Conservation (phyloP, 2,329 filamentous ascomycete species). For the Fusarium aywerte region DNA sequence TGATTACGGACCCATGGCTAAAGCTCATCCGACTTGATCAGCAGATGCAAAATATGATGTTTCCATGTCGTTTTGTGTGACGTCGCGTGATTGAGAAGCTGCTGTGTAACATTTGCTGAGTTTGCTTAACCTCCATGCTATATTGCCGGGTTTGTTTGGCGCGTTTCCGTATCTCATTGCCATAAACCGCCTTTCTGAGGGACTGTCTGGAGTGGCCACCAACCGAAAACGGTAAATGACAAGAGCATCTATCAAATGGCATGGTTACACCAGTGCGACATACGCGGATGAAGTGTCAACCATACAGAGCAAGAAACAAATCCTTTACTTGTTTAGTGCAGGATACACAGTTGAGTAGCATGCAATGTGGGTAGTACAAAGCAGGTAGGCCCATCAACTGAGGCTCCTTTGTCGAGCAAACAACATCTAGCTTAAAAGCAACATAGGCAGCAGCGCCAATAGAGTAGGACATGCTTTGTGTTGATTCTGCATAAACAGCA, state of each 20-base stretch:
- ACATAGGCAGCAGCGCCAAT: constrained; percentile 4
- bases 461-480: background rate
- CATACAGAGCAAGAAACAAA: background rate
- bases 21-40: constrained; percentile 11
- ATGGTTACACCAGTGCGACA: constrained; percentile 31
- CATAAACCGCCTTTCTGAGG: constrained; percentile 6
- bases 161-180: background rate
- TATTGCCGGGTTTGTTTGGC: background rate
- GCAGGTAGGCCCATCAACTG: background rate
- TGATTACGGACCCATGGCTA: background rate
- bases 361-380: constrained; percentile 18
- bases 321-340: background rate
- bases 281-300: background rate
- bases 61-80: constrained; percentile 10
- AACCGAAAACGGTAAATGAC: background rate
- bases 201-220: background rate
- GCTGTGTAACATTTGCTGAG: constrained; percentile 24
- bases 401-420: background rate
- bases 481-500: constrained; percentile 3
- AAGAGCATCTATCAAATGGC: background rate
- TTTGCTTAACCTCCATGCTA: constrained; percentile 13
- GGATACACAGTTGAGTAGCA: constrained; percentile 11
- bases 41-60: constrained; percentile 13
- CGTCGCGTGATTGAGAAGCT: constrained; percentile 5
- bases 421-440: background rate